Evolutionary conservation across 192 early-diverging fungal species (phyloP).

Genomic region (Coemansia sp.): DNA sequence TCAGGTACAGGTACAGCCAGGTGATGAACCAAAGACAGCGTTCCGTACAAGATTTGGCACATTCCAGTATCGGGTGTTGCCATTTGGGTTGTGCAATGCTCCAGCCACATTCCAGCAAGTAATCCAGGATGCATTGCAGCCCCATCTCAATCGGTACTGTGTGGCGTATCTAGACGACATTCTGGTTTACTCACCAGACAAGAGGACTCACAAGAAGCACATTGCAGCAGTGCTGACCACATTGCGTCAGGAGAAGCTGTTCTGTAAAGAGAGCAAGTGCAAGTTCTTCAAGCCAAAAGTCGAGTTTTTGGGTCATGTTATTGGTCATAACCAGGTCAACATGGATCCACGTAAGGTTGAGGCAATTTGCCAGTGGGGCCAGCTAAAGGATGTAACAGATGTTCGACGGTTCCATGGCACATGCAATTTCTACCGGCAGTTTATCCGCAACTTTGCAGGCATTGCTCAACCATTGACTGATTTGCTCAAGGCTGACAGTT

Average conservation of each 20-base stretch:
- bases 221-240: not conserved
- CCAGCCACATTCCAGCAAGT: constrained; percentile 57
- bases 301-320: constrained; percentile 11
- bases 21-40: constrained; percentile 48
- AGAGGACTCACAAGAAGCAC: not conserved
- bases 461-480: constrained; percentile 1
- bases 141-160: constrained; percentile 43
- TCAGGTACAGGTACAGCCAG: constrained; percentile 34
- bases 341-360: constrained; percentile 7
- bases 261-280: not conserved
- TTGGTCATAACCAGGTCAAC: not conserved
- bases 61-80: constrained; percentile 58
- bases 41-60: constrained; percentile 36
- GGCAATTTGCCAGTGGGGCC: not conserved
- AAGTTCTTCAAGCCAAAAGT: not conserved
- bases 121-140: constrained; percentile 19
- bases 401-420: constrained; percentile 25
- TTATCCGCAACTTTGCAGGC: not conserved
- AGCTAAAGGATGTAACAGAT: not conserved
- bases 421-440: constrained; percentile 7
- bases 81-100: constrained; percentile 61
- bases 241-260: not conserved
- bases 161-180: constrained; percentile 8
- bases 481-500: constrained; percentile 12
- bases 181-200: not conserved